Conservation (phyloP, 805 yeast species). For the Cyberlindnera samutprakarnensis region DNA sequence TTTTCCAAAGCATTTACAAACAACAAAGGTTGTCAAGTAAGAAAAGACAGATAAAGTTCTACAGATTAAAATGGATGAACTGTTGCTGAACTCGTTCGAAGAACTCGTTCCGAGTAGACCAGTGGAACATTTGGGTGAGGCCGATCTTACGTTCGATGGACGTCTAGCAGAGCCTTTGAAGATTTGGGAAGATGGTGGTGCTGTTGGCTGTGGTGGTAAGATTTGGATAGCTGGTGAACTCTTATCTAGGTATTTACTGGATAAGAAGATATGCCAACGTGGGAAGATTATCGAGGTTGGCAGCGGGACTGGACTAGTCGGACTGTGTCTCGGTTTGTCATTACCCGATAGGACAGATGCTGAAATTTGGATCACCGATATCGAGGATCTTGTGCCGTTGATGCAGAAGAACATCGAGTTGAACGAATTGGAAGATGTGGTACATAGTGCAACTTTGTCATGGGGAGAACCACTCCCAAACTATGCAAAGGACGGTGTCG, state of each 20-base stretch:
- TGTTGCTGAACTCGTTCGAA: conserved; percentile 15
- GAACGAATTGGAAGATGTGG: conserved; percentile 30
- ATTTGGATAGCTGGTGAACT: conserved; percentile 57
- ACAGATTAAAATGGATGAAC: too few species aligned
- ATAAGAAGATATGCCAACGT: conserved; percentile 9
- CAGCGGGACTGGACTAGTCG: conserved; percentile 53
- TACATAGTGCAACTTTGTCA: conserved; percentile 33
- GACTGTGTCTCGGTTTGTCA: conserved; percentile 28
- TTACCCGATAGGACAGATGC: conserved; percentile 4
- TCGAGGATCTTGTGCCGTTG: conserved; percentile 36
- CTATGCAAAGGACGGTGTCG: conserved; percentile 28
- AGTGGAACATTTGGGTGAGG: conserved; percentile 29
- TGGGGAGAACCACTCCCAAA: conserved; percentile 38
- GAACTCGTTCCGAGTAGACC: conserved; percentile 29
- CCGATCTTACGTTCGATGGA: conserved; percentile 33
- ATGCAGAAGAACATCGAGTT: conserved; percentile 38
- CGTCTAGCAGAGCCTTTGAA: conserved; percentile 27
- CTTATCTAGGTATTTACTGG: conserved; percentile 36
- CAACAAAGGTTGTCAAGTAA: too few species aligned
- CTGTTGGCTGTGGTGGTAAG: conserved; percentile 56
- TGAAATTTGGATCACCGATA: conserved; percentile 41
- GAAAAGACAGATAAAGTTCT: too few species aligned
- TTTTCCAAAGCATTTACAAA: too few species aligned
- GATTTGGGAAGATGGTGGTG: conserved; percentile 51
- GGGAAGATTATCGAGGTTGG: conserved; percentile 43